Evolutionary conservation across 306 rosid species (phyloP), one percentile per base, ranked within the genome.

Genomic region (Comarum palustre): DNA sequence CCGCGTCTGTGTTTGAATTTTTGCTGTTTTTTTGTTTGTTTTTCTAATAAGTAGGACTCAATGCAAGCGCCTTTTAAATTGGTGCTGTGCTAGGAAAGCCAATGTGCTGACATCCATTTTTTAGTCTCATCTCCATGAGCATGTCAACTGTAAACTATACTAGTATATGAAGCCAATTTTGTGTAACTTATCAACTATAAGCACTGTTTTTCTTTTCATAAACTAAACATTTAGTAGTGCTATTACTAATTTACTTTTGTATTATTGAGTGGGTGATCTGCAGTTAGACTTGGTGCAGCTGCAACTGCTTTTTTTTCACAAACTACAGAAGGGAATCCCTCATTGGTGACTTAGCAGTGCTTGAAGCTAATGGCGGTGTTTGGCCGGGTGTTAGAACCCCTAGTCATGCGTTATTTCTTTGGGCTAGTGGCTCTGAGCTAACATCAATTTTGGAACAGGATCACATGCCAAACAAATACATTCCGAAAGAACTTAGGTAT

Each of bases 351-450:
- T 77, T 91, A 73, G 97, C 96, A 32, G 99, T 94, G 24, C 75
- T 94, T 80, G 86, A 87, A 87, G 99, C 97, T 79, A 94, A 94
- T 48, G 92, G 71, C 55, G 97, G 96, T 50, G 27, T 91, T 75
- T 94, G 99, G 96, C 99, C 99, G 2, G 97, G 98, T 46, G 96
- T 82, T 73, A 85, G 85, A 89, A 91, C 67, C 75, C 97, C 99
- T n/a, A 89, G 97, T 75, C 91, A 94, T 82, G 91, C 92, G 8
- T 76, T 91, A 42, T 94, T 94, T 84, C 96, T 94, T 77, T 94
- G 99, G 99, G 96, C 99, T 78, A 85, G 99, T 79, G 99, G 99
- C 74, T 66, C 97, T 73, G 96, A 94, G 76, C 78, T 91, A 71
- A 94, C 97, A 41, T 70, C 91, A 66, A 76, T 82, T 34, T 77